Conservation (phyloP, 129 eudicot genomes). For the Pulicaria dysenterica region DNA sequence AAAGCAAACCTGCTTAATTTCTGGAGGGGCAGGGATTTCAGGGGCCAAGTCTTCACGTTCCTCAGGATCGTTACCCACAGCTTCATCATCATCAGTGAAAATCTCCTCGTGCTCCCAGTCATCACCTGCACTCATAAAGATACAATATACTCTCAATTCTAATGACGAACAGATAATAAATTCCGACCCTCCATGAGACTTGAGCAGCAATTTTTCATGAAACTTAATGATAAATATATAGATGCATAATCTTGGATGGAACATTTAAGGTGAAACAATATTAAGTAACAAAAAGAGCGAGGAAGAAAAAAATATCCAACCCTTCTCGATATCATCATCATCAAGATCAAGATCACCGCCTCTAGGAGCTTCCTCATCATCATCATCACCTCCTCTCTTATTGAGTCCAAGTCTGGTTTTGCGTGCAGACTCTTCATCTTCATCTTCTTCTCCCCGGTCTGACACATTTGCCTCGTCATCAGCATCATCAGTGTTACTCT, state of each 20-base stretch:
- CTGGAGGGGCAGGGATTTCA: conserved; percentile 99
- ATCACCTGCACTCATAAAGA: conserved; percentile 64
- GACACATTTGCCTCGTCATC: conserved; percentile 81
- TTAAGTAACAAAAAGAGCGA: background rate
- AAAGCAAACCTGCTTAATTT: conserved; percentile 78
- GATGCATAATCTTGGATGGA: background rate
- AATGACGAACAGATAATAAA: conserved; percentile 10
- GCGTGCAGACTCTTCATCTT: conserved; percentile 85
- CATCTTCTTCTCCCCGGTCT: conserved; percentile 90
- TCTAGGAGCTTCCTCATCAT: conserved; percentile 95
- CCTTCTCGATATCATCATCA: conserved; percentile 94
- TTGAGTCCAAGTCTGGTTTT: conserved; percentile 76
- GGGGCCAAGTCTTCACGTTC: conserved; percentile 98
- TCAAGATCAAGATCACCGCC: conserved; percentile 91
- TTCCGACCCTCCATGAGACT: conserved; percentile 6
- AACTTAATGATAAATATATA: background rate
- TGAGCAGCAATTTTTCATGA: conserved; percentile 8
- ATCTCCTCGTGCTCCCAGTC: conserved; percentile 99
- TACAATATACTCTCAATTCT: conserved; percentile 15
- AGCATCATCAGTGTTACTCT: conserved; percentile 62
- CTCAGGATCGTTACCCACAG: conserved; percentile 80
- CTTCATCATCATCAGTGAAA: conserved; percentile 97
- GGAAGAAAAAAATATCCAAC: conserved; percentile 38
- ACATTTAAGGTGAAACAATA: conserved; percentile 19
- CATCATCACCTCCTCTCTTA: conserved; percentile 81